Evolutionary conservation across 2,329 filamentous ascomycete species (phyloP).

Genomic region (Calonectria pteridis): DNA sequence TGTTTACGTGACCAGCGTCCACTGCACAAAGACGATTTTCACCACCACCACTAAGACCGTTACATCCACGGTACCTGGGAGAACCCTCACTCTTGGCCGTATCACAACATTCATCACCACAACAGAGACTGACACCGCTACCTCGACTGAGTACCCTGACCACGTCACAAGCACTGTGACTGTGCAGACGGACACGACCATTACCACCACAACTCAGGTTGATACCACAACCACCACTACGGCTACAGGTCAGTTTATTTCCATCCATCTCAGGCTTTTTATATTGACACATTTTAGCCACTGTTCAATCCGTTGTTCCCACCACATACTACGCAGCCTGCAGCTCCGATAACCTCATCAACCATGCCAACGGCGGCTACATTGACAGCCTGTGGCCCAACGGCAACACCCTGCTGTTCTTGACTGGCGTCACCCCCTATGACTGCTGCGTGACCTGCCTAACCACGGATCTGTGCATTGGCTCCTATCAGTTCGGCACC

Average conservation of each 20-base stretch:
- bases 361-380: not conserved
- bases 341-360: not conserved
- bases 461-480: not conserved
- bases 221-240: not conserved
- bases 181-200: not conserved
- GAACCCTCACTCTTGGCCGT: not conserved
- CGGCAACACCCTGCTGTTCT: not conserved
- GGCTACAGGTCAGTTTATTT: not conserved
- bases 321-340: not conserved
- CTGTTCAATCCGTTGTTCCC: not conserved
- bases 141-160: not conserved
- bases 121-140: not conserved
- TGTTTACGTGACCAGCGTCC: not conserved
- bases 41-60: not conserved
- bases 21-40: constrained; percentile 2
- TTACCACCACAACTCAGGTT: not conserved
- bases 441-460: constrained; percentile 1
- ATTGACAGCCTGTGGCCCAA: constrained; percentile 4
- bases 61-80: not conserved
- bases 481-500: not conserved
- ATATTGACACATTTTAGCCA: not conserved
- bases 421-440: not conserved
- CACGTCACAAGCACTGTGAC: not conserved
- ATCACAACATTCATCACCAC: not conserved
- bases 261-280: no score